phyloP scores from a whole-genome alignment of 2,329 filamentous ascomycete genomes.

The Xylariaceae sp. region DNA sequence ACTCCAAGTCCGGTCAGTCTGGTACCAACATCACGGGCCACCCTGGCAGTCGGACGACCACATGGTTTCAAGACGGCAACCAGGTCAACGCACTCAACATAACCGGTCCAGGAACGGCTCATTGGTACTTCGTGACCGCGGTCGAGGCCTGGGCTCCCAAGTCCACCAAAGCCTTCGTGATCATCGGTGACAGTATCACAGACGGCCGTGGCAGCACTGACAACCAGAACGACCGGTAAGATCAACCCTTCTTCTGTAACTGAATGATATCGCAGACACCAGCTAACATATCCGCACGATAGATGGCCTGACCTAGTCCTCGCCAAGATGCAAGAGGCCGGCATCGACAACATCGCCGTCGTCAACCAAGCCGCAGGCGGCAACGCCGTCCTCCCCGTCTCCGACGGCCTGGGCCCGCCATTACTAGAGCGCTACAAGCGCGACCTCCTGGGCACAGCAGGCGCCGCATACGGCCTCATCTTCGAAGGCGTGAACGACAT shows the following conservation, averaged over 20 bases:
- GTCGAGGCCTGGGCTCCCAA: constrained; percentile 52
- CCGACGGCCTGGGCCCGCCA: constrained; percentile 58
- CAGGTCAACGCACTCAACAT: constrained; percentile 46
- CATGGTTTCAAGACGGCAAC: constrained; percentile 55
- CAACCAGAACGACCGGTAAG: constrained; percentile 53
- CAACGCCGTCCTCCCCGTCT: constrained; percentile 52
- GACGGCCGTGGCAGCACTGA: constrained; percentile 60
- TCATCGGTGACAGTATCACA: constrained; percentile 63
- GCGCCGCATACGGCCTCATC: constrained; percentile 56
- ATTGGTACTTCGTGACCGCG: constrained; percentile 56
- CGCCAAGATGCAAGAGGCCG: constrained; percentile 43
- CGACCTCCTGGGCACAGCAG: constrained; percentile 55
- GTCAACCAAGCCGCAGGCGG: constrained; percentile 64
- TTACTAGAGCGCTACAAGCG: constrained; percentile 56
- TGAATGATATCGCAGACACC: constrained; percentile 4
- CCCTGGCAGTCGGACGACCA: constrained; percentile 59
- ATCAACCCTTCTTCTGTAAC: not conserved
- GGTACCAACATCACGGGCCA: constrained; percentile 57
- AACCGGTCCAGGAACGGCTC: constrained; percentile 34
- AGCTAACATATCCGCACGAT: not conserved
- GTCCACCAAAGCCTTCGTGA: constrained; percentile 41
- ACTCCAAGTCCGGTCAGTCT: constrained; percentile 51
- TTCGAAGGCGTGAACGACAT: constrained; percentile 69
- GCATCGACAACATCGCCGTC: constrained; percentile 47
- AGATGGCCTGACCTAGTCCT: constrained; percentile 56